Evolutionary conservation across 2,329 filamentous ascomycete species (phyloP).

Genomic region (Dactylellina leptospora): DNA sequence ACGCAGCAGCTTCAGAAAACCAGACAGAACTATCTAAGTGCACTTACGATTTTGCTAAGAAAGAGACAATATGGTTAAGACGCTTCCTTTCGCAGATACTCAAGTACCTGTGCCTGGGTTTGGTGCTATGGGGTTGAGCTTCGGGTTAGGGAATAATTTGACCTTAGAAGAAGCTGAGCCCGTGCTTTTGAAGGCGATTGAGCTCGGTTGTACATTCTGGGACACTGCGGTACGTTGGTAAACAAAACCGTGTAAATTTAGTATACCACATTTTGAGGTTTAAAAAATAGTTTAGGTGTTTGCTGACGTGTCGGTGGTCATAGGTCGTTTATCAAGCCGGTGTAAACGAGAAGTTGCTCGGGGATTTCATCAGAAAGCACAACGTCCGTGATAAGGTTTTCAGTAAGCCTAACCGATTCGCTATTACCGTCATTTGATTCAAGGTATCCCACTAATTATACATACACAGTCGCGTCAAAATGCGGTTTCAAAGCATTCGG

Average conservation of each 20-base stretch:
- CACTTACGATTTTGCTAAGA: no score
- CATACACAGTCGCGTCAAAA: not conserved
- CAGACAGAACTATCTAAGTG: no score
- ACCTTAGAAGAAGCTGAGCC: slow-evolving; percentile 64
- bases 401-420: slow-evolving; percentile 58
- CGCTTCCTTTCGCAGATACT: slow-evolving; percentile 61
- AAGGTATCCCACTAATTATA: not conserved
- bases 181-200: slow-evolving; percentile 63
- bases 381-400: slow-evolving; percentile 66
- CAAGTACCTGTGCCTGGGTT: slow-evolving; percentile 63
- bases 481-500: not conserved
- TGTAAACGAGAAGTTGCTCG: slow-evolving; percentile 65
- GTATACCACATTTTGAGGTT: not conserved
- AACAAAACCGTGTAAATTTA: not conserved
- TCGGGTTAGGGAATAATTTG: slow-evolving; percentile 62
- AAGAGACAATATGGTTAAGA: slow-evolving; percentile 62
- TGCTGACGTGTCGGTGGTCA: not conserved
- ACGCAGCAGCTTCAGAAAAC: no score
- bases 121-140: slow-evolving; percentile 65
- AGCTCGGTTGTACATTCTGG: slow-evolving; percentile 62
- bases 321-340: slow-evolving; percentile 64
- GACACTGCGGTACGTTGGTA: slow-evolving; percentile 62
- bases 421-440: not conserved
- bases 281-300: no score
- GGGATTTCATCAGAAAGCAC: slow-evolving; percentile 66